Conservation (phyloP, 305 asterid genomes). For the Plantago coronopus region DNA sequence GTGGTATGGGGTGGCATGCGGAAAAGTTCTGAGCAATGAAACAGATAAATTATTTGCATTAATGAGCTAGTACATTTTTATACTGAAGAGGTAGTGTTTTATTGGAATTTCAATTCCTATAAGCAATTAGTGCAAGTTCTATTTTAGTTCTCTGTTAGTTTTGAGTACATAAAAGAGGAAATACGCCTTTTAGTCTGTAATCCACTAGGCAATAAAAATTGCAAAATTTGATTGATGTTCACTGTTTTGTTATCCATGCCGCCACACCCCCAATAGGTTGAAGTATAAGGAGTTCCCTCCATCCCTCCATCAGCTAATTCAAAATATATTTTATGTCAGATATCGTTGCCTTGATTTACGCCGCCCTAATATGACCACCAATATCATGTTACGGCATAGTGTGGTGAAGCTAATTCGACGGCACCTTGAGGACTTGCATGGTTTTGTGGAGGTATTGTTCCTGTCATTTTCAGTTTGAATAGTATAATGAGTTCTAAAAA, state of each 20-base stretch:
- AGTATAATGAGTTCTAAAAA: conserved; percentile 5
- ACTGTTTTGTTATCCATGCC: too few species aligned
- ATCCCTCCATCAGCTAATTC: background rate
- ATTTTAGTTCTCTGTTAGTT: too few species aligned
- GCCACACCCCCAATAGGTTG: too few species aligned
- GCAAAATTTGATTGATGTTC: background rate
- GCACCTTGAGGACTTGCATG: conserved; percentile 83
- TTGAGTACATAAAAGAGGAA: too few species aligned
- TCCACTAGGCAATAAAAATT: background rate
- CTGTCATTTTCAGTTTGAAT: conserved; percentile 11
- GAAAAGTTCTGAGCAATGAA: too few species aligned
- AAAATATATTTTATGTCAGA: conserved; percentile 36
- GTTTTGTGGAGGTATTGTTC: conserved; percentile 77
- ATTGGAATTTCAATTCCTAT: too few species aligned
- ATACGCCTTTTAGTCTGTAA: background rate
- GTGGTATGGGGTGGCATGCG: too few species aligned
- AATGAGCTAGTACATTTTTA: too few species aligned
- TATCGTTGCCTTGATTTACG: conserved; percentile 95
- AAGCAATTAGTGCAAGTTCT: too few species aligned
- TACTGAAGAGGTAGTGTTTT: too few species aligned
- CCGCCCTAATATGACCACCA: conserved; percentile 66
- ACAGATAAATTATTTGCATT: too few species aligned
- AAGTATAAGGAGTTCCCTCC: too few species aligned
- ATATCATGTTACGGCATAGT: conserved; percentile 77
- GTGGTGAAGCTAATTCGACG: conserved; percentile 85